A percentile compares a stretch with the other conserved stretches of the same genome.
phyloP scores from a whole-genome alignment of 2,329 filamentous ascomycete species.

The Aplosporella prunicola region DNA sequence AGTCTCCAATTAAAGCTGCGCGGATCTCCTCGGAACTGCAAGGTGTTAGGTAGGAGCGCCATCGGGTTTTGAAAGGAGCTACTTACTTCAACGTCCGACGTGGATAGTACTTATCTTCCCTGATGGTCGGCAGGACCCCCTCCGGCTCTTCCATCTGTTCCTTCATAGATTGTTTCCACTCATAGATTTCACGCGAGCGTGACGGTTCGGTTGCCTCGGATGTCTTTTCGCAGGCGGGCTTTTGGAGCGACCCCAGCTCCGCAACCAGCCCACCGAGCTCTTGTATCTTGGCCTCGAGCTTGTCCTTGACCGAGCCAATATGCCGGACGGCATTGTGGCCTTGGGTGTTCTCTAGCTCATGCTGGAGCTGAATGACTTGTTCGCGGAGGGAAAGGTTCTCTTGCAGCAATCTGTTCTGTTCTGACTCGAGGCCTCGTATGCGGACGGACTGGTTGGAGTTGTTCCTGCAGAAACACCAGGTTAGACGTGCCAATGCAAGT shows the following conservation, averaged over 20 bases:
- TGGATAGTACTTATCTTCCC: constrained; percentile 59
- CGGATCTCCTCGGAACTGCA: constrained; percentile 51
- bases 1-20: constrained; percentile 42
- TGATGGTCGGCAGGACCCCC: constrained; percentile 55
- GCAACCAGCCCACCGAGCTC: constrained; percentile 61
- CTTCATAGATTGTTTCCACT: constrained; percentile 28
- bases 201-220: constrained; percentile 1
- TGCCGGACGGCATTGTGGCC: constrained; percentile 53
- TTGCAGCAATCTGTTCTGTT: constrained; percentile 64
- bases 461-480: constrained; percentile 36
- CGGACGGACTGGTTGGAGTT: constrained; percentile 71
- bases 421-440: constrained; percentile 67
- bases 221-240: constrained; percentile 6
- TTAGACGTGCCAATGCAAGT: not conserved
- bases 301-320: constrained; percentile 58
- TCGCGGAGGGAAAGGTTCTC: constrained; percentile 68
- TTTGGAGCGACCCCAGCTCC: constrained; percentile 45
- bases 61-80: constrained; percentile 1
- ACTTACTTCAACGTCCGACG: constrained; percentile 59
- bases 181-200: not conserved
- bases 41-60: constrained; percentile 16
- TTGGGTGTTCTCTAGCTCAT: constrained; percentile 53
- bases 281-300: constrained; percentile 61
- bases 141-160: constrained; percentile 43
- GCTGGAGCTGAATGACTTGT: constrained; percentile 60